Base-by-base conservation (phyloP, 164 flowering plant genomes). In the Akebia trifoliata region DNA sequence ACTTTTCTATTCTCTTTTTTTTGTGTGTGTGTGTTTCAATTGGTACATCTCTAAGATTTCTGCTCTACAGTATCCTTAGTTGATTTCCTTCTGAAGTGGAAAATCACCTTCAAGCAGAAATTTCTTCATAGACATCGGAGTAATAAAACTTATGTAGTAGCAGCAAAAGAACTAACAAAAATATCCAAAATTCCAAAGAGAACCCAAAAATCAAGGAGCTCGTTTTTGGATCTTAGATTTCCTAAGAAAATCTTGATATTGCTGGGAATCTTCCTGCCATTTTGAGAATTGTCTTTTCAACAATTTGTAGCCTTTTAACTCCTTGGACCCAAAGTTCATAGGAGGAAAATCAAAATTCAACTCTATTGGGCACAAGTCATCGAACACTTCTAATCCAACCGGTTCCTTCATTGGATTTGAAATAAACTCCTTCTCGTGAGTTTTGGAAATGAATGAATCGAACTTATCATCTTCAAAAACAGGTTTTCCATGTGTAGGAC, bases 281-380 rank as follows among this genome's bases (percentile, higher is more conserved):
- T 50, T 69, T 4, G 73, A 75, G 61, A 69, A 73, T 54, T 75
- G 79, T 44, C 55, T 74, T 71, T 78, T 79, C 64, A 85, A 66
- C 47, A 57, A 2, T 43, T 66, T 68, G 59, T 46, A 77, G 0
- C 51, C 50, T 51, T 75, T 67, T 64, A 73, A 30, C 56, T 81
- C 83, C 36, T 61, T 53, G 4, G 59, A 17, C 18, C 56, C 71
- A 52, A 84, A 59, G 2, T 67, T 45, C 56, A 57, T 26, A 2
- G 30, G 17, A 36, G 47, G 30, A 57, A 50, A 61, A 63, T 73
- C 74, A 70, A 78, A 86, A 36, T 76, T 79, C 81, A 88, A 50
- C 44, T 72, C 67, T 11, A 81, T 39, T 0, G 95, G 83, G 60
- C 84, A 80, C 2, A 87, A 70, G 35, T 73, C 79, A 78, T 83